A percentile compares a stretch with the other conserved stretches of the same genome.
Conservation (phyloP, 2,329 filamentous ascomycete species). For the Ophiognomonia clavigignenti-juglandacearum region DNA sequence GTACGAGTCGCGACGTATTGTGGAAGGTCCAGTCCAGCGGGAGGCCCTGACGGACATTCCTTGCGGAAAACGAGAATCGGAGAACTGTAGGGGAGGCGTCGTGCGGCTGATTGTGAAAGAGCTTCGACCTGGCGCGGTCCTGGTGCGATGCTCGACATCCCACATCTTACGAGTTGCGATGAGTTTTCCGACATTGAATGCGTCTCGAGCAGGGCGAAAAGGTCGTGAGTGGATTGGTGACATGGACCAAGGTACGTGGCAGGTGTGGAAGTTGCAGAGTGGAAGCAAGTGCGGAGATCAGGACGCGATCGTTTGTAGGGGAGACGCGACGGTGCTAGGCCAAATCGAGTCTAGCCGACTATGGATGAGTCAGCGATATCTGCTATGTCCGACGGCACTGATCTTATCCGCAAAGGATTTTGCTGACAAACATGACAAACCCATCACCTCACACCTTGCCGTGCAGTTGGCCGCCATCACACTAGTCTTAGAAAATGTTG, state of each 20-base stretch:
- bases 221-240: conserved; percentile 17
- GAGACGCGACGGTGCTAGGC: background rate
- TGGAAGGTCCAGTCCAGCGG: conserved; percentile 30
- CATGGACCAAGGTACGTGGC: conserved; percentile 20
- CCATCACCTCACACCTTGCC: no score
- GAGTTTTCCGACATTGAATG: conserved; percentile 18
- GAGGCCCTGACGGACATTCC: conserved; percentile 53
- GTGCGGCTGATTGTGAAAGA: conserved; percentile 57
- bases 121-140: conserved; percentile 26
- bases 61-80: conserved; percentile 67
- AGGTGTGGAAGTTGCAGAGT: background rate
- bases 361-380: background rate
- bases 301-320: background rate
- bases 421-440: background rate
- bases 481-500: background rate
- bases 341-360: no score
- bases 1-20: conserved; percentile 56
- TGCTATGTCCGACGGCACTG: background rate
- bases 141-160: conserved; percentile 12
- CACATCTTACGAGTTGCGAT: conserved; percentile 29
- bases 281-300: no score
- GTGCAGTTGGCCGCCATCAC: no score
- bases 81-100: conserved; percentile 75
- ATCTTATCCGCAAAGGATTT: background rate
- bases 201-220: conserved; percentile 25